Conservation (phyloP, 176 grass and related monocot species). For the Zea luxurians region DNA sequence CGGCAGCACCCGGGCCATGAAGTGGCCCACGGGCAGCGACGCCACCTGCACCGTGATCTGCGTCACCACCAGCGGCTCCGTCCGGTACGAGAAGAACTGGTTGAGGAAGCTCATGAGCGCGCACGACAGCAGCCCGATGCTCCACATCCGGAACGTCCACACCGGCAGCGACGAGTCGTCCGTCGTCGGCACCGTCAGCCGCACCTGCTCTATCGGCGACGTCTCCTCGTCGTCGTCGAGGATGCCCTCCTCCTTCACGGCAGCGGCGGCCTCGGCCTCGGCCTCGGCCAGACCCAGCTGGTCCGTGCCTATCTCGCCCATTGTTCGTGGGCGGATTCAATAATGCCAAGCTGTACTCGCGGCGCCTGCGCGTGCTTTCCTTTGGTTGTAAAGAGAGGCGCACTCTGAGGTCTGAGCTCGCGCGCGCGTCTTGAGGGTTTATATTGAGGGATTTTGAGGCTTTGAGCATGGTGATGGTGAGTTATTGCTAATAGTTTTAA, state of each 20-base stretch:
- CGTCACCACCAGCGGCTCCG: slow-evolving; percentile 81
- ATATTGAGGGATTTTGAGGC: neutral
- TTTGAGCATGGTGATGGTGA: neutral
- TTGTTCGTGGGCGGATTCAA: slow-evolving; percentile 36
- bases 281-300: slow-evolving; percentile 38
- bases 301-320: slow-evolving; percentile 45
- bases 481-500: neutral
- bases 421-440: neutral
- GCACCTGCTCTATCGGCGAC: slow-evolving; percentile 79
- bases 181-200: slow-evolving; percentile 58
- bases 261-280: neutral
- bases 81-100: slow-evolving; percentile 93
- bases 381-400: neutral
- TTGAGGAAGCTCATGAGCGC: slow-evolving; percentile 79
- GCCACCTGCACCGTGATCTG: slow-evolving; percentile 90
- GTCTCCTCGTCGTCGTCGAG: slow-evolving; percentile 14
- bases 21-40: slow-evolving; percentile 75
- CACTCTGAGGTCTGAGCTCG: neutral
- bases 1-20: slow-evolving; percentile 64
- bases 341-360: neutral
- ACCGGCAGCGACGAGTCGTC: slow-evolving; percentile 82
- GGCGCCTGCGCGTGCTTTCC: neutral
- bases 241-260: neutral
- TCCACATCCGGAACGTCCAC: slow-evolving; percentile 96
- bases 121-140: slow-evolving; percentile 66